Conservation (phyloP, 257 asterid species). For the Verbena officinalis region DNA sequence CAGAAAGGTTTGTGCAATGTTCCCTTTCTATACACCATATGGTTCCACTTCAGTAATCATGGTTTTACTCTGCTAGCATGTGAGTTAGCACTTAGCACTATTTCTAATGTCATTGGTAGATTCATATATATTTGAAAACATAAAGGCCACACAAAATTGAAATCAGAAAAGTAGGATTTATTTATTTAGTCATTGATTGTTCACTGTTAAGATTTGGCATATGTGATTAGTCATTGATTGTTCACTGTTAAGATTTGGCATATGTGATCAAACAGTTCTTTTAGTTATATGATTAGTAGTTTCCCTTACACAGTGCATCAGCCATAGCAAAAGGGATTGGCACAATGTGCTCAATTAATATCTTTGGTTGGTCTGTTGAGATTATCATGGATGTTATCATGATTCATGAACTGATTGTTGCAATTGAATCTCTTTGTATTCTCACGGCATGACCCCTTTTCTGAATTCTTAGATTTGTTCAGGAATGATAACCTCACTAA, state of each 20-base stretch:
- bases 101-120: constrained; percentile 16
- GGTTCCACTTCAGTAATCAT: constrained; percentile 10
- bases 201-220: constrained; percentile 19
- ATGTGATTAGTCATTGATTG: constrained; percentile 3
- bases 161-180: constrained; percentile 2
- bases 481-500: constrained; percentile 17
- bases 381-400: neutral
- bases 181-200: constrained; percentile 5
- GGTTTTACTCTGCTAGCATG: neutral
- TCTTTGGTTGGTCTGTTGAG: neutral
- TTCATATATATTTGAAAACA: constrained; percentile 1
- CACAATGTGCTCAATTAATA: neutral
- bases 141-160: constrained; percentile 19
- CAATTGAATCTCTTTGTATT: constrained; percentile 14
- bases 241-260: constrained; percentile 17
- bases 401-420: constrained; percentile 8
- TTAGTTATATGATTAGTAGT: constrained; percentile 17
- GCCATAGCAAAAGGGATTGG: neutral
- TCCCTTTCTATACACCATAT: constrained; percentile 17
- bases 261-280: constrained; percentile 12
- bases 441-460: constrained; percentile 3
- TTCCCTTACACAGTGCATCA: constrained; percentile 1
- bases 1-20: constrained; percentile 55
- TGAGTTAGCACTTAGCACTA: constrained; percentile 9
- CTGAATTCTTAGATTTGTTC: neutral